Evolutionary conservation across 2,329 filamentous ascomycete genomes (phyloP), one percentile per base, ranked within the genome.

Genomic region (Elsinoe arachidis): DNA sequence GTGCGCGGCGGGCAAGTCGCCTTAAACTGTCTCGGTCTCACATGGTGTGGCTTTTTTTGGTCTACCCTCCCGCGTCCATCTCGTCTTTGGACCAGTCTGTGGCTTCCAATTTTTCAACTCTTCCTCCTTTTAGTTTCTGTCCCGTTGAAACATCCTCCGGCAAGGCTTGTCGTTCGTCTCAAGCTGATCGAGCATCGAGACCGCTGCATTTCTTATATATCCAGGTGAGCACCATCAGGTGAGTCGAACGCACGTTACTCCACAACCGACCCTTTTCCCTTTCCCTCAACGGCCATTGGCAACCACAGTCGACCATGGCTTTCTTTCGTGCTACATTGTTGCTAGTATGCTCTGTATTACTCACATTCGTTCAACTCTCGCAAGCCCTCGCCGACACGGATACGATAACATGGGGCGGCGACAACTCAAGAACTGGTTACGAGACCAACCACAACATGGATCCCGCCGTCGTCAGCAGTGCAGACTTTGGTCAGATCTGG

Each of bases 361-460:
- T 53, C 10, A 35, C 49, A 21, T 39, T 26, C 11, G 4, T 53
- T 15, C 19, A 6, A 39, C 34, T 39, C 4, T 37, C 35, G 7
- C 15, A 15, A 10, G 49, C 33, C 26, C 55, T 63, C 1, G 60
- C 46, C 39, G 58, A 55, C 26, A 79, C 78, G 0, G 78, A 81
- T 59, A 81, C 79, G 58, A 81, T 82, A 60, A 83, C 80, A 26
- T 82, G 80, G 78, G 79, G 79, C 62, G 80, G 80, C 59, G 58
- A 59, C 39, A 59, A 57, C 26, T 54, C 46, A 15, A 51, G 79
- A 6, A 23, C 47, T 43, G 55, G 61, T 39, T 55, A 58, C 19
- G 39, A 59, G 47, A 64, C 64, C 17, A 84, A 81, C 64, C 81
- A 85, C 65, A 84, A 84, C 67, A 80, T 85, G 76, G 80, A 84